Evolutionary conservation across 228 moss, liverwort and hornwort species (phyloP).

Genomic region (Sphagnum magellanicum): DNA sequence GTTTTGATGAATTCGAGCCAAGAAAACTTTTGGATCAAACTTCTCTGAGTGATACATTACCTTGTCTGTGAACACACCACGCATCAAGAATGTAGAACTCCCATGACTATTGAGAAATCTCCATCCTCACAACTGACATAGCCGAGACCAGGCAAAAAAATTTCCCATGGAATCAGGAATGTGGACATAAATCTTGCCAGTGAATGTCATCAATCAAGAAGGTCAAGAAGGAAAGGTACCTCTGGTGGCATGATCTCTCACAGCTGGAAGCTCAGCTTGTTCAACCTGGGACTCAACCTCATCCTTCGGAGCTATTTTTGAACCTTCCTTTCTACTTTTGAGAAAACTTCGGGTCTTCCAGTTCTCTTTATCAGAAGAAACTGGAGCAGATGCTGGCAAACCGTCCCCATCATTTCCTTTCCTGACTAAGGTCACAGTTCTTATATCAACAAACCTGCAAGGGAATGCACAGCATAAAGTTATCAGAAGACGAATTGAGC

Average conservation of each 20-base stretch:
- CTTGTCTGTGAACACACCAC: constrained; percentile 42
- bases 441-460: constrained; percentile 71
- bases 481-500: too few relatives aligned
- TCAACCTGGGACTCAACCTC: constrained; percentile 25
- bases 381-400: constrained; percentile 19
- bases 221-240: constrained; percentile 17
- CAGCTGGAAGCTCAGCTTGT: constrained; percentile 45
- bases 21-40: constrained; percentile 86
- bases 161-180: too few relatives aligned
- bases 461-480: too few relatives aligned
- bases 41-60: constrained; percentile 90
- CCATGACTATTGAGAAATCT: too few relatives aligned
- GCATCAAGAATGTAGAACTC: too few relatives aligned
- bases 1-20: constrained; percentile 81
- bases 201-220: too few relatives aligned
- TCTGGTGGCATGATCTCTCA: constrained; percentile 71
- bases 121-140: too few relatives aligned
- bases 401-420: constrained; percentile 48
- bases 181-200: too few relatives aligned
- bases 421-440: constrained; percentile 60
- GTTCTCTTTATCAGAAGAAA: constrained; percentile 25
- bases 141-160: too few relatives aligned
- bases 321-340: constrained; percentile 33
- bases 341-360: constrained; percentile 20
- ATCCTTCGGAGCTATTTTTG: constrained; percentile 24